Conservation (phyloP, 768 basidiomycete species). For the Sporobolomyces pararoseus region DNA sequence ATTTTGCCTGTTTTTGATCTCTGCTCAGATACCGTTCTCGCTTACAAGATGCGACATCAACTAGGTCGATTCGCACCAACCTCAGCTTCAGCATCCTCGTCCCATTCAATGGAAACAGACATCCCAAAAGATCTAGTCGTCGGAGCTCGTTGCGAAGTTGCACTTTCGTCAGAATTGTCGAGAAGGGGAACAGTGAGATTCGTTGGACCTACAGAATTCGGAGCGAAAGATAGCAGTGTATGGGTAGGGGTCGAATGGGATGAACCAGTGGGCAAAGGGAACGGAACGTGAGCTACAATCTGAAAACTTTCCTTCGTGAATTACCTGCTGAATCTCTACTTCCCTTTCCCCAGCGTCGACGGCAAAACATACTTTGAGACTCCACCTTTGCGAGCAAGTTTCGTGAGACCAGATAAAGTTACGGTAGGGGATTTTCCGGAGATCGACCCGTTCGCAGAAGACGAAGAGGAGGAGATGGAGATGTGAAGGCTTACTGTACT, state of each 20-base stretch:
- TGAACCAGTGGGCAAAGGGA: conserved; percentile 91
- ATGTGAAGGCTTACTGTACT: conserved; percentile 10
- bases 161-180: conserved; percentile 57
- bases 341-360: conserved; percentile 62
- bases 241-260: conserved; percentile 96
- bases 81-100: conserved; percentile 44
- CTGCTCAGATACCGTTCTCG: conserved; percentile 74
- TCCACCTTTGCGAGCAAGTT: conserved; percentile 70
- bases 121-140: conserved; percentile 45
- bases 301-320: too few relatives aligned
- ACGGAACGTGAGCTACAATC: conserved; percentile 77
- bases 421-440: conserved; percentile 80
- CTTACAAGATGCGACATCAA: conserved; percentile 79
- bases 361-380: conserved; percentile 83
- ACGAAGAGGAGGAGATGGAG: conserved; percentile 67
- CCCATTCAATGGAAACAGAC: background rate
- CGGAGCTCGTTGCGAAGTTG: conserved; percentile 78
- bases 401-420: conserved; percentile 78
- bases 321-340: too few relatives aligned
- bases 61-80: conserved; percentile 75
- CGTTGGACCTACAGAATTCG: conserved; percentile 74
- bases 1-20: background rate
- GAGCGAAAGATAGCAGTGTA: conserved; percentile 57
- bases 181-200: conserved; percentile 85
- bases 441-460: conserved; percentile 64